Evolutionary conservation across 2,329 filamentous ascomycete genomes (phyloP), one percentile per base, ranked within the genome.

Genomic region (Coniochaeta prunicola): DNA sequence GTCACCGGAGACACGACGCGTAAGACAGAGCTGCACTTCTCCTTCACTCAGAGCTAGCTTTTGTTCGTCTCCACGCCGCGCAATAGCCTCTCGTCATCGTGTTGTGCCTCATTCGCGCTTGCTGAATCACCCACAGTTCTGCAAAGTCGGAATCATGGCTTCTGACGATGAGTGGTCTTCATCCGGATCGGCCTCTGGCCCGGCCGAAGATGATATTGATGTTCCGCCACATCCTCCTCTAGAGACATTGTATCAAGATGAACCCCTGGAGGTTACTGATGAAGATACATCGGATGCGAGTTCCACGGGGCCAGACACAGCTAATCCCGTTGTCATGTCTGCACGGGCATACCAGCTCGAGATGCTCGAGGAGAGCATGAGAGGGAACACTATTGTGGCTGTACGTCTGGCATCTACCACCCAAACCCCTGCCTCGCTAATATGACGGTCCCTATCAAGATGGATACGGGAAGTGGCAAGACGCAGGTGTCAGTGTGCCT

Each of bases 401-500:
- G 88, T 90, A 74, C 38, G 64, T 28, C 28, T 5, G 1, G 9
- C 7, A 13, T 21, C n/a, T n/a, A 5, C 21, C 24, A 26, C n/a
- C n/a, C 15, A 17, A 15, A 9, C 21, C 30, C 9, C 12, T 26
- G 12, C 45, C 45, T 50, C 13, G 24, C 26, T 45, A 15, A 10
- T 28, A 4, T n/a, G 10, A 21, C 6, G 19, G 4, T 13, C 34
- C 56, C 19, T 19, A 31, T 24, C 58, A 61, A 89, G 87, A 92
- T 92, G 89, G 88, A 90, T 62, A 92, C 89, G 0, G 89, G 89
- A 1, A 90, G 83, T 63, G 89, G 89, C 2, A 92, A 92, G 70
- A 92, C 89, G 3, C 85, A 88, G 63, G 82, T 92, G 88, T 90
- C 80, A 73, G 6, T 53, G 36, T 53, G 50, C n/a, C 26, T 21